Conservation (phyloP, 2,329 filamentous ascomycete species). For the Arthrinium phaeospermum region DNA sequence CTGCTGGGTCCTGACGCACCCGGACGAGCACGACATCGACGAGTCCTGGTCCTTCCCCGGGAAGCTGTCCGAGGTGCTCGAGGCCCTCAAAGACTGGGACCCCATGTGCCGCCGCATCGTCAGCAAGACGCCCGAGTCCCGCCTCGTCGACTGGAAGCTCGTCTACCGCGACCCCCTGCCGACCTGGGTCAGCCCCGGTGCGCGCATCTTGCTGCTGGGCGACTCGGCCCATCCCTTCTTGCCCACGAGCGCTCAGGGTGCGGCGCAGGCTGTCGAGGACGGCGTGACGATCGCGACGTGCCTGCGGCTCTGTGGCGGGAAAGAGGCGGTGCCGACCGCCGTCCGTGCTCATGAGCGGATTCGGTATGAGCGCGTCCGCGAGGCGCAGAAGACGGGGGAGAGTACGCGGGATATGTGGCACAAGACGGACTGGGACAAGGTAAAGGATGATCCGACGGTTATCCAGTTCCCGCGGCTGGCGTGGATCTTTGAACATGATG, state of each 20-base stretch:
- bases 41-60: constrained; percentile 62
- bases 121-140: constrained; percentile 47
- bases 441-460: constrained; percentile 51
- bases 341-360: constrained; percentile 52
- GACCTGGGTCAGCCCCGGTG: constrained; percentile 53
- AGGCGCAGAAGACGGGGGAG: constrained; percentile 57
- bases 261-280: constrained; percentile 57
- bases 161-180: constrained; percentile 56
- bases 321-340: constrained; percentile 44
- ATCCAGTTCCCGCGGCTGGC: constrained; percentile 56
- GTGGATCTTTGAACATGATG: constrained; percentile 59
- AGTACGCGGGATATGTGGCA: constrained; percentile 59
- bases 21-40: constrained; percentile 58
- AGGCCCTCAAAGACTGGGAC: constrained; percentile 58
- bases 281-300: constrained; percentile 54
- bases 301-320: constrained; percentile 35
- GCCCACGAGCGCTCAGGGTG: constrained; percentile 54
- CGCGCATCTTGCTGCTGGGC: constrained; percentile 52
- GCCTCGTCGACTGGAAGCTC: constrained; percentile 56
- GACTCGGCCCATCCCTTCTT: constrained; percentile 58
- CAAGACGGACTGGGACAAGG: constrained; percentile 57
- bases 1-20: constrained; percentile 64
- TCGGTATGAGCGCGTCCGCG: constrained; percentile 53
- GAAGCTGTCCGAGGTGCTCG: constrained; percentile 56
- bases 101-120: constrained; percentile 54